Evolutionary conservation across 139 green algal species (phyloP).

Genomic region (Deuterostichococcus epilithicus): DNA sequence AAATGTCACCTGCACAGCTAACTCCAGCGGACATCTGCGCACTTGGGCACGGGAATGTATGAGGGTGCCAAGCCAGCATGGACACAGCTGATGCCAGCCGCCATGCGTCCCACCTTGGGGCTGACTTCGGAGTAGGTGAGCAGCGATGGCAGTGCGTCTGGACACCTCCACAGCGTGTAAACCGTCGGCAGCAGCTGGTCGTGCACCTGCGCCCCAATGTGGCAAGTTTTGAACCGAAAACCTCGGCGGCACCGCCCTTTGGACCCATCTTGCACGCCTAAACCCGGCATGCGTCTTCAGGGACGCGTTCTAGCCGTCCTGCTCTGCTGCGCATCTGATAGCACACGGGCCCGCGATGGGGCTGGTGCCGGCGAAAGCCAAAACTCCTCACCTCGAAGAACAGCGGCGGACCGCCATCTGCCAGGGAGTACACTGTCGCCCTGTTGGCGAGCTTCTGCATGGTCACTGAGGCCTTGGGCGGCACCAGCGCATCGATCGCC

Average conservation of each 20-base stretch:
- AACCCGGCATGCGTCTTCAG: not conserved
- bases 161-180: conserved; percentile 21
- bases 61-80: not conserved
- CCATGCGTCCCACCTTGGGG: conserved; percentile 11
- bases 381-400: conserved; percentile 20
- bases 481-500: not conserved
- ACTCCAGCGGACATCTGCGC: not conserved
- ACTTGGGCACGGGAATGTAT: not conserved
- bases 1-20: not conserved
- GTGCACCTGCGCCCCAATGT: not conserved
- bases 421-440: not conserved
- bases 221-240: too few relatives aligned
- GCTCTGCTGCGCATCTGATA: not conserved
- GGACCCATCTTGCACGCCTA: not conserved
- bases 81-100: not conserved
- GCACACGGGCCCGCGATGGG: too few relatives aligned
- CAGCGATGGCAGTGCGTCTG: conserved; percentile 1
- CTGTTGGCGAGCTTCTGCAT: conserved; percentile 14
- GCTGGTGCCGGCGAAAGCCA: not conserved
- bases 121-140: conserved; percentile 31
- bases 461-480: not conserved
- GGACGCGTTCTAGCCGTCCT: not conserved
- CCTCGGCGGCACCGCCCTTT: not conserved
- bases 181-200: conserved; percentile 23
- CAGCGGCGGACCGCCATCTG: conserved; percentile 10